Percentiles rank a stretch among this genome's conserved stretches.
Evolutionary conservation across 768 basidiomycete genomes (phyloP).

Genomic region (Ephemerocybe angulata): DNA sequence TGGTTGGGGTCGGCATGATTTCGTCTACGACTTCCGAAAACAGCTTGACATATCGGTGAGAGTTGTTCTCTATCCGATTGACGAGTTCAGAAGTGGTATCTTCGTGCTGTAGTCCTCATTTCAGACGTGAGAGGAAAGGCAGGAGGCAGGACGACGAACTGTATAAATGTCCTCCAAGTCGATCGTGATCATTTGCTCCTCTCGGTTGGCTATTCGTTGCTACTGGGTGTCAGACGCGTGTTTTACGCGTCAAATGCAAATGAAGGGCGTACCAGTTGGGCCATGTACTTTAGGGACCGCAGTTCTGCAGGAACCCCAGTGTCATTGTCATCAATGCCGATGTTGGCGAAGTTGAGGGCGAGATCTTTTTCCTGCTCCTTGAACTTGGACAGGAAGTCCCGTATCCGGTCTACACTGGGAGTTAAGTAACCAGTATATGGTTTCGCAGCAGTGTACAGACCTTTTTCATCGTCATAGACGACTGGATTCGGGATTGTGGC

Average conservation of each 20-base stretch:
- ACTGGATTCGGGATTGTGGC: slow-evolving; percentile 57
- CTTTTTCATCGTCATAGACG: slow-evolving; percentile 71
- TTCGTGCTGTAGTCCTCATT: slow-evolving; percentile 50
- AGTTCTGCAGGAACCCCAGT: slow-evolving; percentile 30
- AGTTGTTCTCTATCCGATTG: slow-evolving; percentile 73
- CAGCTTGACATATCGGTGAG: slow-evolving; percentile 84
- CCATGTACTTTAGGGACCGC: slow-evolving; percentile 71
- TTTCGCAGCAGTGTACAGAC: slow-evolving; percentile 30
- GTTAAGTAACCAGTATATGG: neutral
- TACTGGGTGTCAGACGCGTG: slow-evolving; percentile 31
- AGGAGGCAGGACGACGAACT: slow-evolving; percentile 33
- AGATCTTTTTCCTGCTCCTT: slow-evolving; percentile 62
- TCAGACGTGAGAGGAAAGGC: slow-evolving; percentile 8
- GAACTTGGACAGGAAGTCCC: slow-evolving; percentile 67
- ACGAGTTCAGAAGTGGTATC: slow-evolving; percentile 72
- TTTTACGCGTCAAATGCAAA: slow-evolving; percentile 24
- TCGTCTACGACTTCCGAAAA: slow-evolving; percentile 91
- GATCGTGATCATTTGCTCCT: slow-evolving; percentile 83
- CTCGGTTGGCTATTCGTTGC: slow-evolving; percentile 93
- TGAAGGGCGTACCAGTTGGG: slow-evolving; percentile 63
- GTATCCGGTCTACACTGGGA: slow-evolving; percentile 56
- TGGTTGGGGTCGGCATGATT: slow-evolving; percentile 83
- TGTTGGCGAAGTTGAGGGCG: slow-evolving; percentile 61
- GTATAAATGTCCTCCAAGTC: slow-evolving; percentile 85
- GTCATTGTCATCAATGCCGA: slow-evolving; percentile 58